Evolutionary conservation across 2,329 filamentous ascomycete genomes (phyloP).

Genomic region (Alternaria gansuensis): DNA sequence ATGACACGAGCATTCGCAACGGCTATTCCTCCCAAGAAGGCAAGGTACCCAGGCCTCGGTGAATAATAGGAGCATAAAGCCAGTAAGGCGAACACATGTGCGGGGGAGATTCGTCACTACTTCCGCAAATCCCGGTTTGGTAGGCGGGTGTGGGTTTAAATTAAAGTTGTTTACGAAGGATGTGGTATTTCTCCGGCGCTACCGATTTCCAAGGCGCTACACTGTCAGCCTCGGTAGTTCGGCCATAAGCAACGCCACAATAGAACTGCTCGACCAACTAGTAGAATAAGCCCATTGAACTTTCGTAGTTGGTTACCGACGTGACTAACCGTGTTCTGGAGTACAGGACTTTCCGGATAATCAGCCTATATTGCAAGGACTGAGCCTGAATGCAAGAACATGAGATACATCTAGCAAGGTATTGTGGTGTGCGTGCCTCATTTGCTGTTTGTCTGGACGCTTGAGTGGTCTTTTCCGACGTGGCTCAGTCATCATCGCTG

Average conservation of each 20-base stretch:
- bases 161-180: conserved; percentile 16
- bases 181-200: conserved; percentile 17
- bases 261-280: neutral
- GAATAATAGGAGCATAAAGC: neutral
- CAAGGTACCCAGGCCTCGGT: conserved; percentile 6
- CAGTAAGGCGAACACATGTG: neutral
- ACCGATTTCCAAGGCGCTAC: conserved; percentile 6
- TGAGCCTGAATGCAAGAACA: neutral
- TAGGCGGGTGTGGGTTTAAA: conserved; percentile 18
- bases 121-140: neutral
- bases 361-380: neutral
- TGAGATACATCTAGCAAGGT: neutral
- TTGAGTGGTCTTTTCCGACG: neutral
- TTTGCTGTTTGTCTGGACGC: conserved; percentile 12
- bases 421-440: neutral
- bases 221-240: conserved; percentile 14
- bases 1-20: neutral
- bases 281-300: neutral
- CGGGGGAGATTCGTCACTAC: neutral
- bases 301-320: neutral
- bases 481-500: conserved; percentile 39
- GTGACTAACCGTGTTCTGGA: neutral
- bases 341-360: neutral
- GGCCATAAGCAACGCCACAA: conserved; percentile 8
- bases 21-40: conserved; percentile 1